Evolutionary conservation across 1,284 basidiomycete species (phyloP).

Genomic region (Cryptococcus sp.): DNA sequence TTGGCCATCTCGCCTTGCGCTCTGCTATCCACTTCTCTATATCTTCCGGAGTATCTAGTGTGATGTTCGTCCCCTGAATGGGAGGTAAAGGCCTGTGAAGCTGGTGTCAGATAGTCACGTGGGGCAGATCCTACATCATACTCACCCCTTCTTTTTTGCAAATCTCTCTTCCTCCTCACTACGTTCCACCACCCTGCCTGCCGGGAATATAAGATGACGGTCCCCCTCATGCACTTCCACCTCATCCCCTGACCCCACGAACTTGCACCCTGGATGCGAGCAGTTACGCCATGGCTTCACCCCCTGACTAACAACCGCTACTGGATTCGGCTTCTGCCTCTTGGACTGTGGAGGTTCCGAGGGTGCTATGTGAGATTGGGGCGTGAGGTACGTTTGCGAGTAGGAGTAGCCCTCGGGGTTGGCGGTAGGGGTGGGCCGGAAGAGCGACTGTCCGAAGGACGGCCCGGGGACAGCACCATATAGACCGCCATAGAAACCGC

Average conservation of each 20-base stretch:
- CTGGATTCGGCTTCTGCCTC: slow-evolving; percentile 7
- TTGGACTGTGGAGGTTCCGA: slow-evolving; percentile 16
- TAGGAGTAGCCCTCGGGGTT: slow-evolving; percentile 59
- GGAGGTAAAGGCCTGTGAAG: slow-evolving; percentile 50
- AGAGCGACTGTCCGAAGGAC: slow-evolving; percentile 22
- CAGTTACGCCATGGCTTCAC: slow-evolving; percentile 54
- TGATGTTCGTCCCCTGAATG: slow-evolving; percentile 75
- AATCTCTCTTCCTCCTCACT: slow-evolving; percentile 63
- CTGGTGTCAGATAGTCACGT: not conserved
- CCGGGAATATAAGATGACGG: slow-evolving; percentile 76
- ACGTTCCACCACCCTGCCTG: slow-evolving; percentile 46
- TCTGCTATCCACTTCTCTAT: slow-evolving; percentile 82
- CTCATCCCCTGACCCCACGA: slow-evolving; percentile 67
- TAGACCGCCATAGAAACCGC: not conserved
- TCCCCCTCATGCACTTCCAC: slow-evolving; percentile 87
- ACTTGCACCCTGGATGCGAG: slow-evolving; percentile 64
- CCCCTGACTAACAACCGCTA: not conserved
- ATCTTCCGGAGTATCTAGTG: slow-evolving; percentile 74
- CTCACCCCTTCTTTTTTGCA: slow-evolving; percentile 60
- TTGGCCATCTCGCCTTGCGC: slow-evolving; percentile 79
- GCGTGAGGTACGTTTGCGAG: slow-evolving; percentile 54
- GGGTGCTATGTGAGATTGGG: slow-evolving; percentile 1
- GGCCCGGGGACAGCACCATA: not conserved
- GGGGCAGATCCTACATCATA: not conserved
- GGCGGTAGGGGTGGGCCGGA: slow-evolving; percentile 22